A percentile compares a stretch with the other conserved stretches of the same genome.
phyloP scores from a whole-genome alignment of 164 flowering plant species.

The Magnolia officinalis region DNA sequence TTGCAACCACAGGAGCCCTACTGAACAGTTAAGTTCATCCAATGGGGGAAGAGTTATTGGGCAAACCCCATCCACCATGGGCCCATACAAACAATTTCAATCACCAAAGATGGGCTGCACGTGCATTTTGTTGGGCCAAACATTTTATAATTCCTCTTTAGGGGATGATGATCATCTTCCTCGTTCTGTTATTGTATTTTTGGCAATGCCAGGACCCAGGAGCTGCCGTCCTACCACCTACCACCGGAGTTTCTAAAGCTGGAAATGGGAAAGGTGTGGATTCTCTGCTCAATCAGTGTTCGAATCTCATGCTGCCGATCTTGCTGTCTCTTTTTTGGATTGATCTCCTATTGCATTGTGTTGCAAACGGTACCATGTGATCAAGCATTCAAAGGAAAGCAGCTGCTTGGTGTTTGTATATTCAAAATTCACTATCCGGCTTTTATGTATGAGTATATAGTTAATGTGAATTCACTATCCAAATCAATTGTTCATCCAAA shows the following conservation, averaged over 20 bases:
- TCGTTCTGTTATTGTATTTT: neutral
- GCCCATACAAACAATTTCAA: neutral
- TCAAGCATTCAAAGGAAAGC: neutral
- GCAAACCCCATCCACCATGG: neutral
- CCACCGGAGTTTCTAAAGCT: neutral
- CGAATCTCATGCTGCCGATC: neutral
- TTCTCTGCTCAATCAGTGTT: neutral
- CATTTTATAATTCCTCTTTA: neutral
- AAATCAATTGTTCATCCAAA: neutral
- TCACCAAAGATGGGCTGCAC: neutral
- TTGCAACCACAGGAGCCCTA: neutral
- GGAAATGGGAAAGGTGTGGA: neutral
- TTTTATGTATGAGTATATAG: neutral
- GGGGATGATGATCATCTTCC: neutral
- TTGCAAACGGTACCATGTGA: neutral
- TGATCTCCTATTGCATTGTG: neutral
- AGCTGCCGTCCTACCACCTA: slow-evolving; percentile 1
- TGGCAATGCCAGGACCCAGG: neutral
- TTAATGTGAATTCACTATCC: neutral
- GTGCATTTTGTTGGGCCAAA: neutral
- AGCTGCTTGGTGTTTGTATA: neutral
- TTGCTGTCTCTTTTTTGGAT: neutral
- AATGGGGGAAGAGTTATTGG: neutral
- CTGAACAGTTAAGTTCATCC: neutral
- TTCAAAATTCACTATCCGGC: neutral